Base-by-base conservation (phyloP, 1,139 yeast species). In the Pichia sorboxylosa region DNA sequence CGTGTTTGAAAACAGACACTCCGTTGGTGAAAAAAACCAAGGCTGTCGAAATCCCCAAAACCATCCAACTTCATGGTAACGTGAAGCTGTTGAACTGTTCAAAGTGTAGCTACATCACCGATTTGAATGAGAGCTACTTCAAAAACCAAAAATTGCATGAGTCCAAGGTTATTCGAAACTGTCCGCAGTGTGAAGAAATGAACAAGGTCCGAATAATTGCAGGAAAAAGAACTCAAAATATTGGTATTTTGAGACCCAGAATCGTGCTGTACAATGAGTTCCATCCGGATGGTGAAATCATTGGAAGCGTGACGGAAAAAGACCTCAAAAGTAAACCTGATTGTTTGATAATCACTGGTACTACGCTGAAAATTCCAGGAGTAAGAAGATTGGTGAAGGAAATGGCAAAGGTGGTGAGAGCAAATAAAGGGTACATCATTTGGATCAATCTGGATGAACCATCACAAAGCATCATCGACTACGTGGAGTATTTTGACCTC, bases 361-460 rank as follows among this genome's bases (percentile, higher is more conserved):
- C 95, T 0, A 77, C 93, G 2, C 58, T 84, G 35, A 78, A 79
- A 49, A 90, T 84, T 13, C 94, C 92, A 13, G 94, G 94, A 0
- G 93, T 84, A 10, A 69, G 77, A 51, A 67, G 80, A 43, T 58
- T 84, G 39, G 90, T 82, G 11, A 73, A 72, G 43, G 78, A 75
- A 40, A 60, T 84, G 55, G 70, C 85, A 4, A 68, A 69, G 38
- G 67, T 73, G 3, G 76, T 84, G 7, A 85, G 75, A 47, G 61
- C 69, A 2, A 61, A 64, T 17, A 66, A 61, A 33, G 79, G 80
- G 1, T 66, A 66, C 34, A 67, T 73, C 2, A 61, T 73, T 3
- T 73, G 77, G 73, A 48, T 73, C 25, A 72, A 72, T 44, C 59
- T 61, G 25, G 79, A 73, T 28, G 60, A 61, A 33, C 75, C 76